Conservation (phyloP, 495 filamentous ascomycete genomes). For the Chaetomium fimeti region DNA sequence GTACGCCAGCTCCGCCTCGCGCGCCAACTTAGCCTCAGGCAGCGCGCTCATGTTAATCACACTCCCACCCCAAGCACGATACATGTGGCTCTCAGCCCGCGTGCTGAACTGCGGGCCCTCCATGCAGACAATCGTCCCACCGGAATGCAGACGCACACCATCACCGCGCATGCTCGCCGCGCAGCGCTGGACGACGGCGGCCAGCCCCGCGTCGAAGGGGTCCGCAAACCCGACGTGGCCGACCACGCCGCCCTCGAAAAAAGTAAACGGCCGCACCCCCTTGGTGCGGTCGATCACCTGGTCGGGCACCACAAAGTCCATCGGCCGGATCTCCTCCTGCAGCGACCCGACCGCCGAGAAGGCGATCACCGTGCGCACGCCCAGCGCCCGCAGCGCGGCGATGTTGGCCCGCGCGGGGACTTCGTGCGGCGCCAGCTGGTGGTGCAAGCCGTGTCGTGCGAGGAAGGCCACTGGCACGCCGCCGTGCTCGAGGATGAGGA, state of each 20-base stretch:
- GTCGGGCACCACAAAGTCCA: conserved; percentile 94
- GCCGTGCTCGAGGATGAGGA: conserved; percentile 81
- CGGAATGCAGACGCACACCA: conserved; percentile 71
- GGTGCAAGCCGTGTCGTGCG: conserved; percentile 83
- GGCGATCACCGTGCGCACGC: conserved; percentile 85
- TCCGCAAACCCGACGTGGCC: conserved; percentile 95
- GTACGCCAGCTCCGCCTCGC: conserved; percentile 94
- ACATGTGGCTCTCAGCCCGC: conserved; percentile 91
- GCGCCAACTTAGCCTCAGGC: conserved; percentile 94
- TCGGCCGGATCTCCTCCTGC: conserved; percentile 84
- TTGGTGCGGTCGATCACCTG: conserved; percentile 98
- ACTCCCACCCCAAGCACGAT: conserved; percentile 84
- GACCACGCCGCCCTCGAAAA: conserved; percentile 91
- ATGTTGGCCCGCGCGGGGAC: conserved; percentile 91
- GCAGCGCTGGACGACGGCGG: conserved; percentile 66
- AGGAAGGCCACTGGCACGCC: conserved; percentile 86
- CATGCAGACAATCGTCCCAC: conserved; percentile 86
- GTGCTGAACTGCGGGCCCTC: conserved; percentile 97
- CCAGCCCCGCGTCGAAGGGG: conserved; percentile 81
- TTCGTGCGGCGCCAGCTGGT: conserved; percentile 89
- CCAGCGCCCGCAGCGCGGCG: conserved; percentile 83
- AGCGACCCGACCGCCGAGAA: conserved; percentile 95
- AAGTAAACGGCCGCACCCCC: conserved; percentile 87
- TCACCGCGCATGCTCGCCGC: conserved; percentile 76
- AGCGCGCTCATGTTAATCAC: conserved; percentile 97